These are phyloP conservation scores for Zymoseptoria crescenta DNA, from an alignment of 2,329 filamentous ascomycete genomes.

Conservation along the genomic window DNA sequence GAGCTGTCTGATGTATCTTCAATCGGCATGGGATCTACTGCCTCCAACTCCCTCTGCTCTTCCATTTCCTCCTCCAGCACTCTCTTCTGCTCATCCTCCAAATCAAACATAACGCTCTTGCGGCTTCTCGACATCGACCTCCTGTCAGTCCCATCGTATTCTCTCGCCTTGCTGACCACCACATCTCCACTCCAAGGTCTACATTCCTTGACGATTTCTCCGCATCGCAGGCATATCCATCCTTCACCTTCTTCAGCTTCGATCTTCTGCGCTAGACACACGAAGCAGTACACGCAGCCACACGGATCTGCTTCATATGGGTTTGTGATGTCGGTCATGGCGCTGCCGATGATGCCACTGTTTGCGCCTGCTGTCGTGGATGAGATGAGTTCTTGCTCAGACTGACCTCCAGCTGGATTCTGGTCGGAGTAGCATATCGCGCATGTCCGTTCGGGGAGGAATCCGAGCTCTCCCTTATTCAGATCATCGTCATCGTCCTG, in stretches of 20 bases:
- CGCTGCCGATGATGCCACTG: constrained; percentile 71
- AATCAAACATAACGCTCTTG: constrained; percentile 26
- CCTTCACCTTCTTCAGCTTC: constrained; percentile 92
- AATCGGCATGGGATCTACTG: constrained; percentile 24
- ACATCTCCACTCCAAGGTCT: constrained; percentile 90
- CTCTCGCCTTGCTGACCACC: constrained; percentile 33
- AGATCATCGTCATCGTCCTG: constrained; percentile 35
- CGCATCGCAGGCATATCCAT: constrained; percentile 85
- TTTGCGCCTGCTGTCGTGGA: constrained; percentile 40
- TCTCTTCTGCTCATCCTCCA: constrained; percentile 18
- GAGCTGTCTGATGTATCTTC: constrained; percentile 20
- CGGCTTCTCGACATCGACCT: constrained; percentile 7
- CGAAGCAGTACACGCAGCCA: constrained; percentile 90
- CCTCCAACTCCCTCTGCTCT: constrained; percentile 11
- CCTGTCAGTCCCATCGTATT: background rate
- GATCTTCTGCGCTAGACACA: constrained; percentile 82
- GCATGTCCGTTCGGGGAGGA: constrained; percentile 87
- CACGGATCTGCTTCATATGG: constrained; percentile 88
- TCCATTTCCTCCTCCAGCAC: constrained; percentile 11
- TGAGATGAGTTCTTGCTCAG: constrained; percentile 69
- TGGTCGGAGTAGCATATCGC: constrained; percentile 96
- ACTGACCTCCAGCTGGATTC: constrained; percentile 56
- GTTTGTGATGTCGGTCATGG: constrained; percentile 90
- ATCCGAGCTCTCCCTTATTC: constrained; percentile 61
- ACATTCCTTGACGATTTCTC: constrained; percentile 74